Percentiles rank a stretch among this genome's conserved stretches.
Evolutionary conservation across 2,329 filamentous ascomycete species (phyloP).

Genomic region (Mycogone perniciosa): DNA sequence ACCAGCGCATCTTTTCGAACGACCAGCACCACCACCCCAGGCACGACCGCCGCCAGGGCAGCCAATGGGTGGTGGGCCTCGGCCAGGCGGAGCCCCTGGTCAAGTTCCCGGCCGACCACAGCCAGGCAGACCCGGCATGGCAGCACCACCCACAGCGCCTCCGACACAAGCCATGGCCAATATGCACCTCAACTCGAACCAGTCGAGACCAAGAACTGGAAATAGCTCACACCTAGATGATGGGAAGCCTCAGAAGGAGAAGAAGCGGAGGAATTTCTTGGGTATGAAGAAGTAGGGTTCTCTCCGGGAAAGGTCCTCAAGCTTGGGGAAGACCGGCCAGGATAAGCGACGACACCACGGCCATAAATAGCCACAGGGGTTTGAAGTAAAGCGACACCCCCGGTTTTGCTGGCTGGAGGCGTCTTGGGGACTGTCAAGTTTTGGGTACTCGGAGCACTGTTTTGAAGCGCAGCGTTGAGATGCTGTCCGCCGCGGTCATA

Average conservation of each 20-base stretch:
- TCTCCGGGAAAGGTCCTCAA: slow-evolving; percentile 18
- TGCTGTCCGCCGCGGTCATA: too few species aligned
- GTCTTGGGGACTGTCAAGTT: too few species aligned
- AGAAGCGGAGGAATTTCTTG: slow-evolving; percentile 55
- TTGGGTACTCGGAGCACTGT: too few species aligned
- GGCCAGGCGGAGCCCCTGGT: slow-evolving; percentile 18
- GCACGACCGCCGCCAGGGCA: slow-evolving; percentile 16
- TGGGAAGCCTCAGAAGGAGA: slow-evolving; percentile 48
- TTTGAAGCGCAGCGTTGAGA: too few species aligned
- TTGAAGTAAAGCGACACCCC: too few species aligned
- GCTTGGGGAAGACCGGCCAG: not conserved
- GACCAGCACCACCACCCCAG: slow-evolving; percentile 49
- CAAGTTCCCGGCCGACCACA: slow-evolving; percentile 14
- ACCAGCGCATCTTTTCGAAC: slow-evolving; percentile 80
- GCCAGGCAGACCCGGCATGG: slow-evolving; percentile 22
- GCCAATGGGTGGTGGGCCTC: slow-evolving; percentile 4
- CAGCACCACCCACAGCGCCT: slow-evolving; percentile 24
- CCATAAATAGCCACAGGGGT: not conserved
- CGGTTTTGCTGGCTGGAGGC: too few species aligned
- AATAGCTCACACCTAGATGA: slow-evolving; percentile 22
- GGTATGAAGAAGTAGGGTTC: slow-evolving; percentile 51
- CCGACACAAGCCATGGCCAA: slow-evolving; percentile 51
- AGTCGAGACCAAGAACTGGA: slow-evolving; percentile 8
- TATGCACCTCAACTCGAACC: slow-evolving; percentile 41
- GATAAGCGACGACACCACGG: slow-evolving; percentile 1